phyloP scores from a whole-genome alignment of 176 grass and related monocot species.

The Oropetium thomaeum region DNA sequence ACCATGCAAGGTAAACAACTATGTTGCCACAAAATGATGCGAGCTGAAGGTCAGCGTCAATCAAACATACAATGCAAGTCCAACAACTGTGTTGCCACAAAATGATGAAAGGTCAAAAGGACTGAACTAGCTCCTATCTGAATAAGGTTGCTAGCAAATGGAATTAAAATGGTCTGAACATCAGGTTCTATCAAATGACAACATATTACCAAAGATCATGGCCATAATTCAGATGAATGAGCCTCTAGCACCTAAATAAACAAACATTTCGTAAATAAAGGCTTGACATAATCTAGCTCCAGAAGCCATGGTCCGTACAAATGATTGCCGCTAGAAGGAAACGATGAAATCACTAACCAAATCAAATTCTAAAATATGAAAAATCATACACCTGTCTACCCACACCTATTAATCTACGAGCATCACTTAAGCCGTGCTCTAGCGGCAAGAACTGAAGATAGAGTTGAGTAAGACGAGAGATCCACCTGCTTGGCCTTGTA shows the following conservation, averaged over 20 bases:
- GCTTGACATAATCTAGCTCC: not conserved
- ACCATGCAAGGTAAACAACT: not conserved
- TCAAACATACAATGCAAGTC: too few species aligned
- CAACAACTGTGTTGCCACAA: too few species aligned
- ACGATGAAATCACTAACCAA: not conserved
- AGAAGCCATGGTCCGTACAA: not conserved
- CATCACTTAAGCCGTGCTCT: not conserved
- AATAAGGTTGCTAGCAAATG: too few species aligned
- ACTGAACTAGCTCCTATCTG: too few species aligned
- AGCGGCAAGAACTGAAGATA: not conserved
- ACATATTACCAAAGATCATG: too few species aligned
- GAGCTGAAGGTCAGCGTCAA: too few species aligned
- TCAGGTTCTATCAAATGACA: too few species aligned
- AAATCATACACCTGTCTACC: not conserved
- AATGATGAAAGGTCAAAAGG: too few species aligned
- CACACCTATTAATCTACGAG: not conserved
- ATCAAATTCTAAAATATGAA: not conserved
- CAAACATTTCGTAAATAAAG: not conserved
- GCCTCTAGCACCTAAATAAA: not conserved
- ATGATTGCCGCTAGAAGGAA: not conserved
- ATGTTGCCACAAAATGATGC: not conserved
- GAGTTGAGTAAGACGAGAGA: not conserved
- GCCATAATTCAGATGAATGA: not conserved
- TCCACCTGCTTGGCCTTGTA: constrained; percentile 92
- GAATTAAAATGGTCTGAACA: too few species aligned